Conservation (phyloP, 2,329 filamentous ascomycete genomes). For the Apiospora saccharicola region DNA sequence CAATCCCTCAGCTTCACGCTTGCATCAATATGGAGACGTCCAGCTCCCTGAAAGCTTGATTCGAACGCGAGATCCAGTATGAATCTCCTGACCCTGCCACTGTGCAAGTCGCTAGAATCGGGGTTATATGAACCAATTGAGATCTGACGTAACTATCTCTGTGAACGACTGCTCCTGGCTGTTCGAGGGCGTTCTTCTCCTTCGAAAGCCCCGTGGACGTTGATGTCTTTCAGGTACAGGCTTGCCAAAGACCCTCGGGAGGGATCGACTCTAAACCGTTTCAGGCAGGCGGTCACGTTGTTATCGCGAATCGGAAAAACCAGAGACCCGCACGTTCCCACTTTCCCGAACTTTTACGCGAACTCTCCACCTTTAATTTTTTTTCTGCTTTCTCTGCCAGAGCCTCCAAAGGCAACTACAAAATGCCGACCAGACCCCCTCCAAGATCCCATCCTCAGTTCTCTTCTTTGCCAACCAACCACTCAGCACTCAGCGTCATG, state of each 20-base stretch:
- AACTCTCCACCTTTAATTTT: constrained; percentile 18
- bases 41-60: not conserved
- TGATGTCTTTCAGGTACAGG: not conserved
- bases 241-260: not conserved
- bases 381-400: constrained; percentile 19
- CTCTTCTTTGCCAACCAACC: constrained; percentile 15
- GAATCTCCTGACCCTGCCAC: not conserved
- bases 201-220: not conserved
- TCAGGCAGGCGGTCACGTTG: constrained; percentile 2
- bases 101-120: no score
- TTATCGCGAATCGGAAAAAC: not conserved
- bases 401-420: not conserved
- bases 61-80: not conserved
- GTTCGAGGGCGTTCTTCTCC: not conserved
- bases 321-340: not conserved
- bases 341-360: not conserved
- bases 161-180: not conserved
- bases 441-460: not conserved
- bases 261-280: not conserved
- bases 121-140: not conserved
- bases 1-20: not conserved
- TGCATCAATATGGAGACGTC: not conserved
- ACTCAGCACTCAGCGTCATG: not conserved
- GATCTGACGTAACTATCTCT: not conserved
- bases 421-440: constrained; percentile 16